Percentiles rank a stretch among this genome's conserved stretches.
Evolutionary conservation across 306 rosid species (phyloP).

Genomic region (Medicago lupulina): DNA sequence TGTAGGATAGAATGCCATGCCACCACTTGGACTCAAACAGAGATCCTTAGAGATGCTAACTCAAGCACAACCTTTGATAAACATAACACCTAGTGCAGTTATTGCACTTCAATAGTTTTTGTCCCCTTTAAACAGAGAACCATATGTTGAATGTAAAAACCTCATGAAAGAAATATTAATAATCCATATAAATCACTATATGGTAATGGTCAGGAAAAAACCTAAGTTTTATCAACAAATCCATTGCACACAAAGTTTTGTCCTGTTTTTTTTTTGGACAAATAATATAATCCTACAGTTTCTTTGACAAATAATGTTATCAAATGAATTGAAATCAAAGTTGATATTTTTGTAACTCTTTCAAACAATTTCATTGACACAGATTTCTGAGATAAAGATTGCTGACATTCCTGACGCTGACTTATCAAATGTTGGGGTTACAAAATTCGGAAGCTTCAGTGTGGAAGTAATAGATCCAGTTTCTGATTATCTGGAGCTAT

Average conservation of each 20-base stretch:
- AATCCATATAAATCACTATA: not conserved
- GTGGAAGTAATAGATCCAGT: conserved; percentile 95
- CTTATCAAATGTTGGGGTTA: conserved; percentile 74
- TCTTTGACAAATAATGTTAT: not conserved
- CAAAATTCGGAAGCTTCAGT: conserved; percentile 72
- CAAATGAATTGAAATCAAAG: not conserved
- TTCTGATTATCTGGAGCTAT: conserved; percentile 86
- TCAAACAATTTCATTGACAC: conserved; percentile 41
- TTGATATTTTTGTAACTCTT: conserved; percentile 4
- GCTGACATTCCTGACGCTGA: conserved; percentile 93
- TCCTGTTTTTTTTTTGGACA: not conserved
- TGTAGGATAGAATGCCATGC: too few species aligned
- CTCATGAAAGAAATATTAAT: not conserved
- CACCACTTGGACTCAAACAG: too few species aligned
- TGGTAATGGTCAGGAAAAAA: too few species aligned
- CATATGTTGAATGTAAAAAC: not conserved
- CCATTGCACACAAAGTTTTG: too few species aligned
- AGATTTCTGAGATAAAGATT: conserved; percentile 83
- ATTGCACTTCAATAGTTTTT: too few species aligned
- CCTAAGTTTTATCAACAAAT: too few species aligned
- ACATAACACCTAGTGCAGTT: too few species aligned
- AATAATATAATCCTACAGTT: too few species aligned
- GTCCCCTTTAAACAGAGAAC: too few species aligned
- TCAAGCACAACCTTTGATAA: too few species aligned
- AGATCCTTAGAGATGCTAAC: too few species aligned